Evolutionary conservation across 148 eudicot species (phyloP).

Genomic region (Rhododendron kiyosumense): DNA sequence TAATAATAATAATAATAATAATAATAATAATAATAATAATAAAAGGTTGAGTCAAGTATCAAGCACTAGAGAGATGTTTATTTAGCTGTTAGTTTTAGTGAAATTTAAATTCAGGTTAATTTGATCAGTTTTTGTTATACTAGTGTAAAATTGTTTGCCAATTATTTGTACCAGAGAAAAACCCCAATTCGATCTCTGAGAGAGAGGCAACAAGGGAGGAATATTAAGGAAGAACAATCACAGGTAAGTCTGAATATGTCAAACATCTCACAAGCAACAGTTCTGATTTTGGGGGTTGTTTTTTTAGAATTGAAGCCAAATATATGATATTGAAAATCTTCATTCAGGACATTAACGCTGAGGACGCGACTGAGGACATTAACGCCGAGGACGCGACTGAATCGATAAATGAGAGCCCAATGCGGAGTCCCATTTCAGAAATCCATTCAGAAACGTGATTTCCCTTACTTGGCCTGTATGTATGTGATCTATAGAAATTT

Average conservation of each 20-base stretch:
- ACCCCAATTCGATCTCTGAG: conserved; percentile 64
- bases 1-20: neutral
- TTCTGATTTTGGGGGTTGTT: neutral
- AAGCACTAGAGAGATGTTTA: neutral
- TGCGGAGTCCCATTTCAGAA: conserved; percentile 19
- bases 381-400: neutral
- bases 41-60: neutral
- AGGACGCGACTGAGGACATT: conserved; percentile 17
- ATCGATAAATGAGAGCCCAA: conserved; percentile 11
- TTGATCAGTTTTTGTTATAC: neutral
- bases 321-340: neutral
- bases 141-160: neutral
- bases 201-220: conserved; percentile 40
- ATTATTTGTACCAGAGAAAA: conserved; percentile 30
- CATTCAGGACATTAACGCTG: conserved; percentile 9
- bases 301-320: neutral
- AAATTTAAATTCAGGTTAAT: neutral
- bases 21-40: too few species aligned
- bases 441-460: conserved; percentile 7
- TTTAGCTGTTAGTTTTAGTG: neutral
- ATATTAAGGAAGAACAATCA: conserved; percentile 23
- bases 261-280: neutral
- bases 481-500: neutral
- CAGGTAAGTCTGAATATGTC: conserved; percentile 21
- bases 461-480: neutral